Conservation (phyloP, 257 asterid species). For the Hygrophila difformis region DNA sequence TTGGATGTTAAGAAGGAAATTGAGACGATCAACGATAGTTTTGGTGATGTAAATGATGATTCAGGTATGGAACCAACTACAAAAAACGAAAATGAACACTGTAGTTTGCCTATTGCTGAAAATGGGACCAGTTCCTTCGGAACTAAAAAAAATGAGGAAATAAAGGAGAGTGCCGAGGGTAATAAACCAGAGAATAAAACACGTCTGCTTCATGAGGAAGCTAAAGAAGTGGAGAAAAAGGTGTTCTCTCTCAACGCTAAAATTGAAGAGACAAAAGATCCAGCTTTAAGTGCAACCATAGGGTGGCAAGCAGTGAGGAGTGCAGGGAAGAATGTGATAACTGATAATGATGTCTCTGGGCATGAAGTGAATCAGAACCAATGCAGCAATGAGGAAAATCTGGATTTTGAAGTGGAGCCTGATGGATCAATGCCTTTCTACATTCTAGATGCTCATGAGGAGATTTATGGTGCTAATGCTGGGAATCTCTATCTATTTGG, state of each 20-base stretch:
- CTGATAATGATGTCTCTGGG: slow-evolving; percentile 26
- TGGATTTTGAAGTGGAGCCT: slow-evolving; percentile 58
- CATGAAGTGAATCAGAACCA: slow-evolving; percentile 20
- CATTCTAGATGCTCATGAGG: slow-evolving; percentile 89
- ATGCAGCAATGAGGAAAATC: slow-evolving; percentile 44
- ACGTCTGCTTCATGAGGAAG: slow-evolving; percentile 20
- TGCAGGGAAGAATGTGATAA: slow-evolving; percentile 32
- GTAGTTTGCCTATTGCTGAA: slow-evolving; percentile 11
- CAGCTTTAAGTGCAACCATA: slow-evolving; percentile 59
- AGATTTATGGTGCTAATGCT: slow-evolving; percentile 60
- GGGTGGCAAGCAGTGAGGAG: slow-evolving; percentile 73
- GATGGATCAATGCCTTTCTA: slow-evolving; percentile 82
- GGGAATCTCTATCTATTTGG: slow-evolving; percentile 88
- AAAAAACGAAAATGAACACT: slow-evolving; percentile 20
- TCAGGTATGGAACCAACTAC: slow-evolving; percentile 13
- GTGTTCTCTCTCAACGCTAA: slow-evolving; percentile 66
- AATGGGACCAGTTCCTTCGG: slow-evolving; percentile 7
- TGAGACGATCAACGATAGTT: slow-evolving; percentile 16
- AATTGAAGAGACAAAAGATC: slow-evolving; percentile 47
- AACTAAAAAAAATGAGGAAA: slow-evolving; percentile 17
- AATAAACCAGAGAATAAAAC: slow-evolving; percentile 19
- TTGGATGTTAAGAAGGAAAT: slow-evolving; percentile 21
- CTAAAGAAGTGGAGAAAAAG: slow-evolving; percentile 39
- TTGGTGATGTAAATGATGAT: slow-evolving; percentile 19
- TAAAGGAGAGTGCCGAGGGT: slow-evolving; percentile 17